Evolutionary conservation across 495 filamentous ascomycete species (phyloP).

Genomic region (Elasticomyces elasticus): DNA sequence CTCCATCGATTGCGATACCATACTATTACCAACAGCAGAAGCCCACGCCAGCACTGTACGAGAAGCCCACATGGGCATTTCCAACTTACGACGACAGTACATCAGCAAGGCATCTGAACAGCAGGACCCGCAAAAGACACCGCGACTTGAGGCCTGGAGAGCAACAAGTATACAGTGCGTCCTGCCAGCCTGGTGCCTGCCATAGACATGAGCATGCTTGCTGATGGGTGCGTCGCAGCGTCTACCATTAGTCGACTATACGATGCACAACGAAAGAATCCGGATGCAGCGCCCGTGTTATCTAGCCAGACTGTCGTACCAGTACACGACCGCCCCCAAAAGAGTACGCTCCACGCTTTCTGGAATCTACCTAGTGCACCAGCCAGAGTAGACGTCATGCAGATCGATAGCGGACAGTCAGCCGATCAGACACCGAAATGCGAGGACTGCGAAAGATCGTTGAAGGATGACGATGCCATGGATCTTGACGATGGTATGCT

Average conservation of each 20-base stretch:
- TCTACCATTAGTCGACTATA: slow-evolving; percentile 30
- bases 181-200: background rate
- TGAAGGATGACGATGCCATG: slow-evolving; percentile 24
- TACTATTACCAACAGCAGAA: slow-evolving; percentile 15
- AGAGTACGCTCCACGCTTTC: slow-evolving; percentile 32
- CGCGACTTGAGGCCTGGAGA: slow-evolving; percentile 32
- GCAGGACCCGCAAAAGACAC: slow-evolving; percentile 30
- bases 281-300: slow-evolving; percentile 17
- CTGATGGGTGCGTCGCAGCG: slow-evolving; percentile 19
- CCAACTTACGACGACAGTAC: slow-evolving; percentile 6
- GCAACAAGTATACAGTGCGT: slow-evolving; percentile 28
- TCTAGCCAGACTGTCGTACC: slow-evolving; percentile 3
- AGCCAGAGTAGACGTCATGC: background rate
- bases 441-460: slow-evolving; percentile 29
- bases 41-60: slow-evolving; percentile 10
- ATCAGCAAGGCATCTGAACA: slow-evolving; percentile 10
- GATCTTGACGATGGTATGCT: slow-evolving; percentile 11
- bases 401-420: background rate
- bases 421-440: slow-evolving; percentile 15
- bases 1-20: slow-evolving; percentile 14
- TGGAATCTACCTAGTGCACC: slow-evolving; percentile 26
- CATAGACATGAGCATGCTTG: background rate
- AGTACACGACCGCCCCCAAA: slow-evolving; percentile 15
- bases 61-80: slow-evolving; percentile 13
- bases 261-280: slow-evolving; percentile 26